phyloP scores from a whole-genome alignment of 805 yeast species.

The Deakozyma indianensis region DNA sequence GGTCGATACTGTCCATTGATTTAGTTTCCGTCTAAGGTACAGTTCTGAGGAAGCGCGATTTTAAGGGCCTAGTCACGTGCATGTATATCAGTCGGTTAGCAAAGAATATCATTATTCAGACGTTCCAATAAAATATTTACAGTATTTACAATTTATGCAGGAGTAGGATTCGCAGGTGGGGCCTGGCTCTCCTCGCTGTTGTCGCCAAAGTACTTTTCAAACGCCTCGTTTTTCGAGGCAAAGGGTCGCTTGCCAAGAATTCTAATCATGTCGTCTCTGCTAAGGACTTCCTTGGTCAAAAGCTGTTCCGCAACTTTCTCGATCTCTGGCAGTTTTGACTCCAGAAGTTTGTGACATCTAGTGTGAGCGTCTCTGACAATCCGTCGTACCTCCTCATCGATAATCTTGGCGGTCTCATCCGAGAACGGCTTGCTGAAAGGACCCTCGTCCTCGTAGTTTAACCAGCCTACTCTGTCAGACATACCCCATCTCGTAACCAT shows the following conservation, averaged over 20 bases:
- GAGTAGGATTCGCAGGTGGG: conserved; percentile 1
- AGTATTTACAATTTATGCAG: not conserved
- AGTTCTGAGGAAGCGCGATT: too few relatives aligned
- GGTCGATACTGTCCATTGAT: not conserved
- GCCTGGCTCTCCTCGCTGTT: not conserved
- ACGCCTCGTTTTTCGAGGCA: conserved; percentile 81
- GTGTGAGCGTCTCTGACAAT: conserved; percentile 64
- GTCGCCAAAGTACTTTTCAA: conserved; percentile 49
- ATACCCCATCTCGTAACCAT: conserved; percentile 92
- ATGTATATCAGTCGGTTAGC: too few relatives aligned
- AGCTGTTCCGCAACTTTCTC: conserved; percentile 79
- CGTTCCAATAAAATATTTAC: too few relatives aligned
- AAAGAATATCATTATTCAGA: too few relatives aligned
- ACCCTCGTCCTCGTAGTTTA: conserved; percentile 56
- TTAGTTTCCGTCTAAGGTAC: too few relatives aligned
- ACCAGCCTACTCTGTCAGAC: conserved; percentile 77
- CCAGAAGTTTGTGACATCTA: conserved; percentile 53
- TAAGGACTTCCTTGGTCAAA: conserved; percentile 73
- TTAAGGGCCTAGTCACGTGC: too few relatives aligned
- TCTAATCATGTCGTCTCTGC: conserved; percentile 87
- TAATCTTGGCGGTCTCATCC: conserved; percentile 66
- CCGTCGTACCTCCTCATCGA: conserved; percentile 72
- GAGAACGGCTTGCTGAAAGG: conserved; percentile 76
- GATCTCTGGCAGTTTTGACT: conserved; percentile 59
- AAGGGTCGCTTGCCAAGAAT: conserved; percentile 85